Conservation (phyloP, 2,329 filamentous ascomycete species). For the Venturia pyrina region DNA sequence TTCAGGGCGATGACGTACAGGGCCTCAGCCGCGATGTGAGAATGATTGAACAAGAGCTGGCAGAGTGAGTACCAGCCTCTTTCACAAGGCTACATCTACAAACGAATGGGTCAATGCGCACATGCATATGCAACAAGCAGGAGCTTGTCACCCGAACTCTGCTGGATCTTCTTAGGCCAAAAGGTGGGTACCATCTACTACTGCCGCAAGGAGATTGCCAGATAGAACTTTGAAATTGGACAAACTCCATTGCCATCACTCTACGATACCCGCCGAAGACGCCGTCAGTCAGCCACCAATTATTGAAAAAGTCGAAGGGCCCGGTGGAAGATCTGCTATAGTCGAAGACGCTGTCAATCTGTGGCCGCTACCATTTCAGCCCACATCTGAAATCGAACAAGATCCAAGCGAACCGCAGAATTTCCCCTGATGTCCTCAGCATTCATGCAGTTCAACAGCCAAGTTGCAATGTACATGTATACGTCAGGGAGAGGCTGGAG, state of each 20-base stretch:
- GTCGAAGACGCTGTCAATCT: too few species aligned
- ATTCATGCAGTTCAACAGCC: slow-evolving; percentile 97
- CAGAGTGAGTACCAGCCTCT: neutral
- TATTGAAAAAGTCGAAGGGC: too few species aligned
- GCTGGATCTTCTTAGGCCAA: slow-evolving; percentile 65
- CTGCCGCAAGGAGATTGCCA: slow-evolving; percentile 73
- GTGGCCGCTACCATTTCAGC: neutral
- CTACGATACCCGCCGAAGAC: neutral
- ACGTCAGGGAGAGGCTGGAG: neutral
- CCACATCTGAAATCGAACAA: slow-evolving; percentile 65
- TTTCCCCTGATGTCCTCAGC: slow-evolving; percentile 93
- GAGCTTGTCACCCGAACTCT: slow-evolving; percentile 30
- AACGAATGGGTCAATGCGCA: neutral
- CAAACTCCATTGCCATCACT: slow-evolving; percentile 47
- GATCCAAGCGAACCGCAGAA: slow-evolving; percentile 76
- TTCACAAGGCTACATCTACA: neutral
- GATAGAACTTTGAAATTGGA: slow-evolving; percentile 35
- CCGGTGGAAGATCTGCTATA: too few species aligned
- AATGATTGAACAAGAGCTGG: slow-evolving; percentile 10
- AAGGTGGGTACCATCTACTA: slow-evolving; percentile 95
- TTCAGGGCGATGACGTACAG: slow-evolving; percentile 19
- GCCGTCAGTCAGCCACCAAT: too few species aligned
- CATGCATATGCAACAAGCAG: neutral
- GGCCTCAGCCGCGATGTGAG: slow-evolving; percentile 6
- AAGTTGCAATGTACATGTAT: slow-evolving; percentile 87